phyloP scores from a whole-genome alignment of 1,139 yeast genomes.

The Pichiaceae sp. region DNA sequence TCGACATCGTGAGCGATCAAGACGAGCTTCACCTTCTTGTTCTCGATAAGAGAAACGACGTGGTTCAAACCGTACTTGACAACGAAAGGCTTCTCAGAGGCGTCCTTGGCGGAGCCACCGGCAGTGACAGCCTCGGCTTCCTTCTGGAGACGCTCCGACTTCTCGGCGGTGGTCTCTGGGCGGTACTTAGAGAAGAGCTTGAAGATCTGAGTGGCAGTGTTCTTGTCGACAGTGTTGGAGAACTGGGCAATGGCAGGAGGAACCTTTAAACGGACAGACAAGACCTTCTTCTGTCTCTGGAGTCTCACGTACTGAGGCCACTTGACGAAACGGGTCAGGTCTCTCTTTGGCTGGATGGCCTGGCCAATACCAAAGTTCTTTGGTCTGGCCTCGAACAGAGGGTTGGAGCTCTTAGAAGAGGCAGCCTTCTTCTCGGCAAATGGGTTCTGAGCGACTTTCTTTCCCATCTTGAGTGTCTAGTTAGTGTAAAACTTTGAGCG shows the following conservation, averaged over 20 bases:
- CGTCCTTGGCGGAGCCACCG: slow-evolving; percentile 94
- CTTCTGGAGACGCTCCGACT: slow-evolving; percentile 97
- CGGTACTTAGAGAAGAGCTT: slow-evolving; percentile 97
- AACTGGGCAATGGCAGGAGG: slow-evolving; percentile 98
- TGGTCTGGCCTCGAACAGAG: slow-evolving; percentile 80
- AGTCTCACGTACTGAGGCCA: slow-evolving; percentile 96
- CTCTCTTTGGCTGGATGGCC: slow-evolving; percentile 88
- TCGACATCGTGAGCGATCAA: slow-evolving; percentile 97
- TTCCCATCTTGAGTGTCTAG: slow-evolving; percentile 22
- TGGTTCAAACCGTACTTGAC: slow-evolving; percentile 98
- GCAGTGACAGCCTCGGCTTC: slow-evolving; percentile 98
- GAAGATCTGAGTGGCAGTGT: slow-evolving; percentile 95
- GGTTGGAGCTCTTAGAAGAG: slow-evolving; percentile 42
- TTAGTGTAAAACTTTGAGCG: background rate
- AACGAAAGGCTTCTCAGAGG: slow-evolving; percentile 88
- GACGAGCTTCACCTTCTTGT: slow-evolving; percentile 96
- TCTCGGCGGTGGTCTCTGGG: slow-evolving; percentile 94
- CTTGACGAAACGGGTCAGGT: slow-evolving; percentile 91
- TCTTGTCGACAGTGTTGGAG: slow-evolving; percentile 92
- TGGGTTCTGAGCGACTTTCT: slow-evolving; percentile 92
- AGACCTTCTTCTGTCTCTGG: slow-evolving; percentile 87
- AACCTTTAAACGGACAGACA: slow-evolving; percentile 91
- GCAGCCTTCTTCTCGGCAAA: slow-evolving; percentile 28
- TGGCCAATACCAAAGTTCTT: slow-evolving; percentile 96
- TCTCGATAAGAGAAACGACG: slow-evolving; percentile 91